These are phyloP conservation scores for Rhizophora apiculata DNA, from an alignment of 345 rosid genomes.

Conservation along the genomic window DNA sequence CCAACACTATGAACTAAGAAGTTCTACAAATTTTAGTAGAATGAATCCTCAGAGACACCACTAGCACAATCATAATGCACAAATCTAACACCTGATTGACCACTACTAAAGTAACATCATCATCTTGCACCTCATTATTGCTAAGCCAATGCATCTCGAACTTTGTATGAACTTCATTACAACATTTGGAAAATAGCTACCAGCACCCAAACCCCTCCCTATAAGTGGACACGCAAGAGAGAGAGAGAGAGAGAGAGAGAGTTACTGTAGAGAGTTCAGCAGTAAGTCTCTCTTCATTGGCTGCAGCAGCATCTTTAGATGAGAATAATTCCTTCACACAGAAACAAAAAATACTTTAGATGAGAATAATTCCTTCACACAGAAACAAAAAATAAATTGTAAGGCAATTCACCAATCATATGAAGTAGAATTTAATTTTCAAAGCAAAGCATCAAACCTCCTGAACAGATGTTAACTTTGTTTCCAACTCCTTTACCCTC, in stretches of 20 bases:
- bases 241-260: constrained; percentile 9
- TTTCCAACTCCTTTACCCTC: constrained; percentile 70
- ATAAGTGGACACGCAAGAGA: rapidly evolving
- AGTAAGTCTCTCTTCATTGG: constrained; percentile 62
- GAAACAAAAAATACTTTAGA: constrained; percentile 42
- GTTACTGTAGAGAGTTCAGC: constrained; percentile 87
- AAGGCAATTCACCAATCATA: constrained; percentile 16
- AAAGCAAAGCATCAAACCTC: constrained; percentile 44
- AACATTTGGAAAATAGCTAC: too few species aligned
- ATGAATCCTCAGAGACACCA: too few species aligned
- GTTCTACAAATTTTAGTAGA: too few species aligned
- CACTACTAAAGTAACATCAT: too few species aligned
- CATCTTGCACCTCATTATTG: too few species aligned
- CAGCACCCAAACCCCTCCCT: too few species aligned
- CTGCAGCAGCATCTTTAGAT: constrained; percentile 61
- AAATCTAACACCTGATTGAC: too few species aligned
- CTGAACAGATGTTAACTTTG: constrained; percentile 47
- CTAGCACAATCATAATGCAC: too few species aligned
- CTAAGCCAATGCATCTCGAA: too few species aligned
- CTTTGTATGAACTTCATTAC: too few species aligned
- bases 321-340: constrained; percentile 60
- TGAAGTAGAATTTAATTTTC: constrained; percentile 6
- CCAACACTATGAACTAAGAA: too few species aligned
- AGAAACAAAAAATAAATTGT: constrained; percentile 22
- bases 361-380: constrained; percentile 60